Evolutionary conservation across 2,329 filamentous ascomycete genomes (phyloP), one percentile per base, ranked within the genome.

Genomic region (Karstenula rhodostoma): DNA sequence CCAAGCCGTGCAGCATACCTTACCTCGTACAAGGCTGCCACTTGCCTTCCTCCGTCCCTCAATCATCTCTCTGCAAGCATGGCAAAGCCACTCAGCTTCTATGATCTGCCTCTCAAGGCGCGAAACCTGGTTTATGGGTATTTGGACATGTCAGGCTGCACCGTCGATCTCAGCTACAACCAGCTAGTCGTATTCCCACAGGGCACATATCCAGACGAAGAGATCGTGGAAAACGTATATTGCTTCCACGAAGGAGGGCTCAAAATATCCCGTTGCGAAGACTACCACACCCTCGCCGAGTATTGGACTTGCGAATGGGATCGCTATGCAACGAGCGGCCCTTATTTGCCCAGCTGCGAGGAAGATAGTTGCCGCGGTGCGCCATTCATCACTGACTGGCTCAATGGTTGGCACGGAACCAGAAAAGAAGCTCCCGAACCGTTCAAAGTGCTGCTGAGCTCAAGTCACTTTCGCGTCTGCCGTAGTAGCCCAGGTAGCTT

Each of bases 401-500:
- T 52, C 12, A 33, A 52, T 25, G 33, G 33, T 19, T 27, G 4
- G 15, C 29, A 32, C 7, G 12, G 32, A 22, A 22, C 27, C 17
- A 40, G 17, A 33, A 47, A n/a, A 32, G 19, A 40, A 25, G 35
- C 46, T 29, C 27, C 27, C 3, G 54, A 57, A 33, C 29, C 48
- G 13, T 44, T 19, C 9, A 27, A 32, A 3, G 17, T 47, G 8
- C 33, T 57, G 1, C 32, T 52, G 27, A 42, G 29, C 19, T 49
- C 23, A 7, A 56, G 53, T 29, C 19, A 48, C 15, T 56, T 62
- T 27, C 49, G 42, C 3, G 29, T 59, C 10, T 54, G 50, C 43
- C 33, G 40, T 23, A 43, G 59, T 37, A 56, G 56, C 29, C 59
- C 59, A 17, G 12, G 15, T 8, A 56, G 51, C 29, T 59, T 62